Evolutionary conservation across 345 rosid species (phyloP), one percentile per base, ranked within the genome.

Genomic region (Iberis pinnata): DNA sequence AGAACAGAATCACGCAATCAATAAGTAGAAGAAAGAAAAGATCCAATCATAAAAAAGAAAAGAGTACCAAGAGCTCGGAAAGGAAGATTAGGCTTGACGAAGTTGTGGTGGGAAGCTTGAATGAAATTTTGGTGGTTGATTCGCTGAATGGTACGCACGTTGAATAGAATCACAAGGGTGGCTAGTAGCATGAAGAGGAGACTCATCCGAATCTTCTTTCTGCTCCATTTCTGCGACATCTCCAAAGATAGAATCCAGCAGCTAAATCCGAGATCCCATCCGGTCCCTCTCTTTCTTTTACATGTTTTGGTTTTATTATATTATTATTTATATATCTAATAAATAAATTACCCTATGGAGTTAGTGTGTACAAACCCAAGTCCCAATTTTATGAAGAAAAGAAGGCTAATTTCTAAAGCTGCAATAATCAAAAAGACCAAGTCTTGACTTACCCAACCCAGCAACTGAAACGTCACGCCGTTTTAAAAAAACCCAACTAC

Each of bases 191-290:
- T 41, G 38, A 81, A 72, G 61, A 78, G 51, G 9, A 78, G 18
- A 5, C 71, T 80, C 0, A 81, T 65, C 6, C 78, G 88, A 64
- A 76, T 63, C 73, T 69, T 88, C 72, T 69, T 92, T 43, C 84
- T 75, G 73, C 43, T 78, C 81, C 95, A 87, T 74, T 80, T 80
- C 72, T 75, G 84, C 72, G 75, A 79, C 81, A 70, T 77, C 12
- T 12, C 15, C n/a, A n/a, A n/a, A n/a, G n/a, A n/a, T n/a, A n/a
- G n/a, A n/a, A n/a, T n/a, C n/a, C n/a, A n/a, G n/a, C n/a, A n/a
- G n/a, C n/a, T n/a, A n/a, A n/a, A n/a, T n/a, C n/a, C n/a, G n/a
- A n/a, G n/a, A n/a, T n/a, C n/a, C n/a, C n/a, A n/a, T n/a, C n/a
- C n/a, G n/a, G n/a, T n/a, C n/a, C n/a, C n/a, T n/a, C n/a, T n/a